These are phyloP conservation scores for Trichocomaceae sp. DNA, from an alignment of 2,329 filamentous ascomycete genomes.

Conservation along the genomic window DNA sequence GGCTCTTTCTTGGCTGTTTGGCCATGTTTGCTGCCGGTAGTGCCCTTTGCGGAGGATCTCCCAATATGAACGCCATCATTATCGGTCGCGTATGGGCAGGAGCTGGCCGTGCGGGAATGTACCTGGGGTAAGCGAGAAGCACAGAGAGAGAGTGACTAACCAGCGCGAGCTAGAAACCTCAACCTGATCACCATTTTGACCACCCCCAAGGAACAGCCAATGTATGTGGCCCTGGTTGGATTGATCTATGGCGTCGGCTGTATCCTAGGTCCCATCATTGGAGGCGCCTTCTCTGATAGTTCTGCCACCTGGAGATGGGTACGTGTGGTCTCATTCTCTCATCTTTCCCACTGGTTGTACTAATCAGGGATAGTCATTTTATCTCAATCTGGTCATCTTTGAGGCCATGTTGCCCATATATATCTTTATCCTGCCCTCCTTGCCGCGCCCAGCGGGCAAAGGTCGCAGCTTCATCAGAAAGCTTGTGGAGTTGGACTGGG, in stretches of 20 bases:
- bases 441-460: slow-evolving; percentile 18
- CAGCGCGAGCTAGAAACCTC: slow-evolving; percentile 14
- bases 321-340: not conserved
- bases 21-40: slow-evolving; percentile 26
- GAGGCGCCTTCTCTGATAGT: slow-evolving; percentile 27
- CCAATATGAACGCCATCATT: slow-evolving; percentile 43
- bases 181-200: slow-evolving; percentile 19
- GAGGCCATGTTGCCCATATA: slow-evolving; percentile 38
- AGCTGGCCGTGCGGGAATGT: slow-evolving; percentile 28
- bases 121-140: slow-evolving; percentile 18
- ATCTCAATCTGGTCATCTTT: slow-evolving; percentile 49
- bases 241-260: slow-evolving; percentile 28
- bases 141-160: not conserved
- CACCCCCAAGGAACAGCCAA: slow-evolving; percentile 17
- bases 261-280: slow-evolving; percentile 33
- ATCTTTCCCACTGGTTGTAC: not conserved
- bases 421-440: slow-evolving; percentile 36
- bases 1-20: slow-evolving; percentile 28
- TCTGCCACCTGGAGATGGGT: slow-evolving; percentile 23
- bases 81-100: slow-evolving; percentile 32
- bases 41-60: slow-evolving; percentile 41
- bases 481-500: slow-evolving; percentile 33
- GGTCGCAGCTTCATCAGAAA: slow-evolving; percentile 15
- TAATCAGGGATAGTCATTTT: slow-evolving; percentile 22
- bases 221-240: slow-evolving; percentile 22